These are phyloP conservation scores for Calonectria hongkongensis DNA, from an alignment of 2,329 filamentous ascomycete genomes.

Conservation along the genomic window DNA sequence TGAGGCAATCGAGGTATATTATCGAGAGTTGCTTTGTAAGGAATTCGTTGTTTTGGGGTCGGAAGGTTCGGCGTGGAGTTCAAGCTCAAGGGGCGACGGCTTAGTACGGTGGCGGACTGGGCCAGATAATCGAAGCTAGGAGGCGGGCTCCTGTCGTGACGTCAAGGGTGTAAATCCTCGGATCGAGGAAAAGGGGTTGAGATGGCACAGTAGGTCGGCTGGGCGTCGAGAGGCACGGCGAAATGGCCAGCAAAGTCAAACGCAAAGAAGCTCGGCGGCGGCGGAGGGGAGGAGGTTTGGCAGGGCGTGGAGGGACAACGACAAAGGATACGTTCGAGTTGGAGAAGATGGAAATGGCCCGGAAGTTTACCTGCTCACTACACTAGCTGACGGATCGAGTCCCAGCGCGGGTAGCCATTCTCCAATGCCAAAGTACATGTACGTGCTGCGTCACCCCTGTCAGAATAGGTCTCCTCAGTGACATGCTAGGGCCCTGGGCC, in stretches of 20 bases:
- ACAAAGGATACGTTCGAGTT: conserved; percentile 41
- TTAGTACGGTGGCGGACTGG: conserved; percentile 26
- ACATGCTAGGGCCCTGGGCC: conserved; percentile 27
- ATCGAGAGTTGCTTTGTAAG: conserved; percentile 25
- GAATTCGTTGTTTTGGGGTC: conserved; percentile 14
- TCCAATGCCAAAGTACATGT: conserved; percentile 25
- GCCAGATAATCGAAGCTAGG: conserved; percentile 37
- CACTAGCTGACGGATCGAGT: conserved; percentile 13
- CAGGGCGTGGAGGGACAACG: conserved; percentile 26
- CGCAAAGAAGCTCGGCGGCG: conserved; percentile 9
- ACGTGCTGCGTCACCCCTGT: conserved; percentile 28
- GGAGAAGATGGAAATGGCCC: conserved; percentile 38
- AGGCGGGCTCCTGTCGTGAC: conserved; percentile 46
- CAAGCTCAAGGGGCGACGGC: conserved; percentile 39
- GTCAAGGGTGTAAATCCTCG: conserved; percentile 46
- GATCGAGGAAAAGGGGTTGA: conserved; percentile 28
- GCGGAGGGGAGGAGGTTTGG: conserved; percentile 16
- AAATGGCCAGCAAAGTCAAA: conserved; percentile 21
- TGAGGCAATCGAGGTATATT: conserved; percentile 33
- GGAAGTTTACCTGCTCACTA: conserved; percentile 32
- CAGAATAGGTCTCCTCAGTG: conserved; percentile 30
- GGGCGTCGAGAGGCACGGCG: conserved; percentile 4
- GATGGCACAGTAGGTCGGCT: conserved; percentile 13
- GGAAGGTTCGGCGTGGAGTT: conserved; percentile 49
- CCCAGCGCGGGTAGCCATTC: conserved; percentile 25